Conservation (phyloP, 306 rosid species). For the Dryas alaskensis region DNA sequence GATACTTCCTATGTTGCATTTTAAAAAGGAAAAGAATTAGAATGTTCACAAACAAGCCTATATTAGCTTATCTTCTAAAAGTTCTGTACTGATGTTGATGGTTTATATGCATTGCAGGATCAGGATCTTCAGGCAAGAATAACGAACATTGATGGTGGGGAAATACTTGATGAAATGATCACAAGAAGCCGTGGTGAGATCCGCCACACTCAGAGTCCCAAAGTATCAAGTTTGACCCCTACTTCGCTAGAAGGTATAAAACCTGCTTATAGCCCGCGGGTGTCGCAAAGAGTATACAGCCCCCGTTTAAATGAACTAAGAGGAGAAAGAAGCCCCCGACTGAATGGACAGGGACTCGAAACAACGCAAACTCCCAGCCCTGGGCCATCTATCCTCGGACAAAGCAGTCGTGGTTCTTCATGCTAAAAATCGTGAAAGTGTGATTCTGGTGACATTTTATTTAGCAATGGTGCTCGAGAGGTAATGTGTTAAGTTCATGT, state of each 20-base stretch:
- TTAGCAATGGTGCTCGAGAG: constrained; percentile 57
- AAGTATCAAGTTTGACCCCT: constrained; percentile 69
- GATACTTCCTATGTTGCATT: no score
- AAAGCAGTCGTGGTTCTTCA: constrained; percentile 38
- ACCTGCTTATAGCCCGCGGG: constrained; percentile 52
- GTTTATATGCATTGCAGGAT: constrained; percentile 20
- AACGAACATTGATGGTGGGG: constrained; percentile 52
- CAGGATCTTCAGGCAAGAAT: constrained; percentile 56
- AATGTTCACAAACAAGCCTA: neutral
- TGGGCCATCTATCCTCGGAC: constrained; percentile 42
- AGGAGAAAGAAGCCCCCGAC: constrained; percentile 48
- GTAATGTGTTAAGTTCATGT: constrained; percentile 27
- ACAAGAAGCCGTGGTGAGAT: constrained; percentile 94
- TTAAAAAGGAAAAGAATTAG: neutral
- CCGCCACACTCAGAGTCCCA: constrained; percentile 66
- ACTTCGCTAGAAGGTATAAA: constrained; percentile 48
- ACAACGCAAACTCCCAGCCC: constrained; percentile 46
- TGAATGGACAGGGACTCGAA: constrained; percentile 36
- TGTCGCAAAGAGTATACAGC: constrained; percentile 38
- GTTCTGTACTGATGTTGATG: constrained; percentile 21
- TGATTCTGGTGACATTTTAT: constrained; percentile 19
- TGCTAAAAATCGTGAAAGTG: constrained; percentile 23
- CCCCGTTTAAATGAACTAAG: constrained; percentile 56
- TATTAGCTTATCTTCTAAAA: neutral
- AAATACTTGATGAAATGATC: constrained; percentile 80